Conservation (phyloP, 805 yeast species). For the Maudiozyma barnettii region DNA sequence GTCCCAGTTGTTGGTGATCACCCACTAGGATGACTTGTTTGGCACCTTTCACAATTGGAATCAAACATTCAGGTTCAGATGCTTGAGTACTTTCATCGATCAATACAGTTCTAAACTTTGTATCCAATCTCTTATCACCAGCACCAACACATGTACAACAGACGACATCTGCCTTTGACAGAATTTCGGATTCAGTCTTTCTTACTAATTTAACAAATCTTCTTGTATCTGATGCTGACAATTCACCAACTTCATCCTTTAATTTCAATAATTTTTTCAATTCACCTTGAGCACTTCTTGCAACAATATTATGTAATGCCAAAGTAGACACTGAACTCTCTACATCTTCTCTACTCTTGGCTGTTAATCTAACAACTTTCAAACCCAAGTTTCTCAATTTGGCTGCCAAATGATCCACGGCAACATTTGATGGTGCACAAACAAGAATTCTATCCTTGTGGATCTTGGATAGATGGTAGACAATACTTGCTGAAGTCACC, state of each 20-base stretch:
- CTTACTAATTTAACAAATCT: constrained; percentile 35
- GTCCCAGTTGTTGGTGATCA: constrained; percentile 93
- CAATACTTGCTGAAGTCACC: constrained; percentile 81
- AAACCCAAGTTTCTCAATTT: constrained; percentile 64
- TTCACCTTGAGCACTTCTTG: constrained; percentile 40
- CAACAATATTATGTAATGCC: constrained; percentile 47
- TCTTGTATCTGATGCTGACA: constrained; percentile 45
- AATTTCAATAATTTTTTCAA: constrained; percentile 49
- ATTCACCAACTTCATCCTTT: constrained; percentile 60
- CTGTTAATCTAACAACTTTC: constrained; percentile 67
- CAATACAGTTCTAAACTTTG: constrained; percentile 65
- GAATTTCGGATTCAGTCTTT: constrained; percentile 39
- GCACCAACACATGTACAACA: constrained; percentile 93
- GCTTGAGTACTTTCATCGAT: constrained; percentile 94
- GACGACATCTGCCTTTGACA: constrained; percentile 61
- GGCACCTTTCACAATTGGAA: constrained; percentile 84
- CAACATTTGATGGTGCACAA: constrained; percentile 93
- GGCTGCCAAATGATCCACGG: constrained; percentile 81
- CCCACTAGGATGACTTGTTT: constrained; percentile 86
- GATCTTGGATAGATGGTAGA: constrained; percentile 60
- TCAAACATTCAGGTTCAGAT: constrained; percentile 82
- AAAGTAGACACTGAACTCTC: constrained; percentile 52
- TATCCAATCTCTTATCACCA: constrained; percentile 56
- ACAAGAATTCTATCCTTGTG: constrained; percentile 63
- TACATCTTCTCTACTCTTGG: constrained; percentile 72